phyloP scores from a whole-genome alignment of 2,329 filamentous ascomycete species.

The Ascochyta clinopodiicola region DNA sequence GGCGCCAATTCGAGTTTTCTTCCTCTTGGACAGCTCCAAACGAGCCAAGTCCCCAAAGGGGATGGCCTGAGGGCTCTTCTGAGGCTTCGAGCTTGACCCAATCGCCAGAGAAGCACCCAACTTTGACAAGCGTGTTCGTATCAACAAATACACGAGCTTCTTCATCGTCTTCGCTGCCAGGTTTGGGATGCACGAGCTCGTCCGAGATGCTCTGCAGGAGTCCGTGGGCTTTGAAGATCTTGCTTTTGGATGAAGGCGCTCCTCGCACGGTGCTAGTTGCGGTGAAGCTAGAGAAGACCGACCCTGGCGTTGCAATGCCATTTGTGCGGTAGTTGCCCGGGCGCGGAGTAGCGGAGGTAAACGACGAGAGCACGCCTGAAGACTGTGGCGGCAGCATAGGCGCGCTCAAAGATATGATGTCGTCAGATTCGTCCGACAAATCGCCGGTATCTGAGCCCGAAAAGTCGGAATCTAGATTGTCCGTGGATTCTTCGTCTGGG shows the following conservation, averaged over 20 bases:
- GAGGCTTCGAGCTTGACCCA: conserved; percentile 88
- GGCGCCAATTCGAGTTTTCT: conserved; percentile 74
- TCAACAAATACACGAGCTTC: conserved; percentile 89
- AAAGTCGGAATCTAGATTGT: conserved; percentile 62
- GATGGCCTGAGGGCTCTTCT: conserved; percentile 73
- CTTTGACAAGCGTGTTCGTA: conserved; percentile 80
- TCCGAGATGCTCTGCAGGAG: conserved; percentile 74
- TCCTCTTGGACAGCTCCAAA: conserved; percentile 70
- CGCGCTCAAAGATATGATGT: conserved; percentile 87
- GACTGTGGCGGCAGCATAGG: conserved; percentile 79
- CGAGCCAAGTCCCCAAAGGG: conserved; percentile 71
- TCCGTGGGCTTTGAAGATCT: conserved; percentile 83
- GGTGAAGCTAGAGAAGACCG: conserved; percentile 88
- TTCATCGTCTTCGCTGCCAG: conserved; percentile 83
- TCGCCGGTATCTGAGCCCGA: conserved; percentile 74
- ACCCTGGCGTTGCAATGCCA: conserved; percentile 81
- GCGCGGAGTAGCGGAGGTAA: conserved; percentile 81
- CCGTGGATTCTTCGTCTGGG: conserved; percentile 50
- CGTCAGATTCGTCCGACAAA: conserved; percentile 89
- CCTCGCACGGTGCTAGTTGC: conserved; percentile 80
- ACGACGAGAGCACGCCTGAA: conserved; percentile 78
- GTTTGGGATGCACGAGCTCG: conserved; percentile 84
- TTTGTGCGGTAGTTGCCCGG: conserved; percentile 73
- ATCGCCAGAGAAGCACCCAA: conserved; percentile 96
- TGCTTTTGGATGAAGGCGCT: conserved; percentile 69